A percentile compares a stretch with the other conserved stretches of the same genome.
Conservation (phyloP, 352 stramenopile genomes). For the Phytophthora rubi region DNA sequence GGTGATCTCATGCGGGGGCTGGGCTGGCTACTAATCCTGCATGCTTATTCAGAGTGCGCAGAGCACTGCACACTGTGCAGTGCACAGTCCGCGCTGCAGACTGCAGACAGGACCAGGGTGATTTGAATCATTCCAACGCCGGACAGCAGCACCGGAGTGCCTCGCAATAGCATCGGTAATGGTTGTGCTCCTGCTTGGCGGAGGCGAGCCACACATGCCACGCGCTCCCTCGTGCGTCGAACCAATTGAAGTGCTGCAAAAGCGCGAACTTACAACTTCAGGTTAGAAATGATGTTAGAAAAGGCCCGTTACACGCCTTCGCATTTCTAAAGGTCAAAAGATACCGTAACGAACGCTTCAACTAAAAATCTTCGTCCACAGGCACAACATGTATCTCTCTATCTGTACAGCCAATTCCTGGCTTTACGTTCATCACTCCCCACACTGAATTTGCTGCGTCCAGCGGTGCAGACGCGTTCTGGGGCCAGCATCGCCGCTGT, state of each 20-base stretch:
- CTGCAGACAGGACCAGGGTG: constrained; percentile 22
- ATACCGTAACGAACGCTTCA: neutral
- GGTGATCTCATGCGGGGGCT: constrained; percentile 5
- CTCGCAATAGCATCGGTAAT: constrained; percentile 6
- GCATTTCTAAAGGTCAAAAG: neutral
- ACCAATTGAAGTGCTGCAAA: constrained; percentile 16
- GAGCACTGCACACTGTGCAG: neutral
- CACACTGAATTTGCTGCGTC: neutral
- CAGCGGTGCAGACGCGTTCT: neutral
- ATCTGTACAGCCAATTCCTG: neutral
- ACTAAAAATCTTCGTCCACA: neutral
- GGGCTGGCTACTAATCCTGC: constrained; percentile 1
- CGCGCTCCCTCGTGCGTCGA: constrained; percentile 11
- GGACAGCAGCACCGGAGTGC: constrained; percentile 13
- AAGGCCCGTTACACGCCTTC: neutral
- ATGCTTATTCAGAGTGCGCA: constrained; percentile 18
- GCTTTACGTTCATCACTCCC: neutral
- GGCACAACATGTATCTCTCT: neutral
- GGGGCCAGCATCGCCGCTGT: neutral
- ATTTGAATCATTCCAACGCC: constrained; percentile 28
- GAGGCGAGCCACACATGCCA: constrained; percentile 20
- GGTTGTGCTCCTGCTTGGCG: constrained; percentile 2
- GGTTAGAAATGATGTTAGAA: neutral
- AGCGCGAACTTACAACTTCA: neutral
- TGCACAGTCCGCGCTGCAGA: neutral